These are phyloP conservation scores for Sarocladiaceae sp. DNA, from an alignment of 2,329 filamentous ascomycete genomes.

Conservation along the genomic window DNA sequence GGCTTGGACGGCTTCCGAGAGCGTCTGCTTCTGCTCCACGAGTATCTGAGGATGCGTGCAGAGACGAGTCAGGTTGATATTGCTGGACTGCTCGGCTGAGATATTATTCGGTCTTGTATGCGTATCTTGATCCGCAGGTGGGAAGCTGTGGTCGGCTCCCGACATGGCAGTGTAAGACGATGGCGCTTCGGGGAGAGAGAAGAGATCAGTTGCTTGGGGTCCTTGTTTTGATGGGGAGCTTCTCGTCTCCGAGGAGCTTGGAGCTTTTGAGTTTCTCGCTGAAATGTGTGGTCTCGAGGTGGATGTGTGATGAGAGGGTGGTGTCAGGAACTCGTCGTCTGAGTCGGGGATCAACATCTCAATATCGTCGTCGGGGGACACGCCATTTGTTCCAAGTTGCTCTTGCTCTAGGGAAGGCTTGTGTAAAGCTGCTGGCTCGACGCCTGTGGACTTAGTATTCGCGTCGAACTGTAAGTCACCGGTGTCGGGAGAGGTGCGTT, in stretches of 20 bases:
- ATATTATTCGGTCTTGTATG: neutral
- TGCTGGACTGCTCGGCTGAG: neutral
- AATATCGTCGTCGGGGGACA: neutral
- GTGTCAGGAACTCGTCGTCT: conserved; percentile 49
- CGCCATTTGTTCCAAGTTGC: neutral
- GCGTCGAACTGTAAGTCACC: neutral
- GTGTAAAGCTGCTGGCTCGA: neutral
- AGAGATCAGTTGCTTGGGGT: neutral
- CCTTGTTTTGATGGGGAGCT: neutral
- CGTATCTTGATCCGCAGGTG: neutral
- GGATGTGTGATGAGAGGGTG: conserved; percentile 31
- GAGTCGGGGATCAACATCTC: conserved; percentile 50
- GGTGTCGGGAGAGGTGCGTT: neutral
- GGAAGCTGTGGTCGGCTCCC: neutral
- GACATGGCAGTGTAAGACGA: neutral
- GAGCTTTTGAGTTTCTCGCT: neutral
- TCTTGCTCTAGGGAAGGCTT: neutral
- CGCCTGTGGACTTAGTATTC: neutral
- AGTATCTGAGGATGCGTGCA: conserved; percentile 2
- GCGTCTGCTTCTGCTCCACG: neutral
- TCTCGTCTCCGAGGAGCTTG: neutral
- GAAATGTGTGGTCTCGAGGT: neutral
- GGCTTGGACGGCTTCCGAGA: conserved; percentile 25
- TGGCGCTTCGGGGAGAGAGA: neutral
- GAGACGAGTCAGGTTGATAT: neutral